Base-by-base conservation (phyloP, 2,329 filamentous ascomycete species). In the Dactylellina parvicollis region DNA sequence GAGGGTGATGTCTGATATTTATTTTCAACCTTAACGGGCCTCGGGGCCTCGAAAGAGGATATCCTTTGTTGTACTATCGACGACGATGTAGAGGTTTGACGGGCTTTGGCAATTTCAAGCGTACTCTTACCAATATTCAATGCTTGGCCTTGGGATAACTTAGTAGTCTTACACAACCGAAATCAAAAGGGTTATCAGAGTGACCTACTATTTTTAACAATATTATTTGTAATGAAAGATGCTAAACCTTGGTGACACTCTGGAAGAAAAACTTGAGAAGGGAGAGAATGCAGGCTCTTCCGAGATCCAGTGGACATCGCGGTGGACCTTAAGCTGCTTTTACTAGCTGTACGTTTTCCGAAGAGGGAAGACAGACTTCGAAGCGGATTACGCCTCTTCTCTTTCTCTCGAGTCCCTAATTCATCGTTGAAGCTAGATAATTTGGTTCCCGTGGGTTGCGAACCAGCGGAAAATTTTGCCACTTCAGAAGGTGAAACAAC, bases 1-100 rank as follows among this genome's bases (percentile, higher is more conserved):
- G 67, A 72, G 16, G 59, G 67, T 38, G 67, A 72, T 9, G 59
- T 65, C 54, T 65, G 67, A 32, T 64, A 65, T 24, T 46, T 72
- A 42, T 72, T 72, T 38, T 72, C 67, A 3, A 65, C 52, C 16
- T 24, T 34, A 10, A 52, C 24, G 2, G 42, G 36, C 24, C 59
- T 42, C 12, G 67, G 67, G 4, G 59, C 24, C 49, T 72, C 67
- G 16, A 72, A 72, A 14, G 67, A 72, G 9, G 67, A 72, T 22
- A 72, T 65, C 26, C 67, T 72, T 40, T 72, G 59, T 30, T 55
- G 50, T 4, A 72, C 67, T 22, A 71, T 36, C 2, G 66, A 71
- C 14, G 56, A 70, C 16, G 64, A 55, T 5, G 12, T 57, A 26
- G 66, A 71, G n/a, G 28, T 44, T 28, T 57, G 57, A 36, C 57